Evolutionary conservation across 306 rosid genomes (phyloP), one percentile per base, ranked within the genome.

Genomic region (Cajanus cajan): DNA sequence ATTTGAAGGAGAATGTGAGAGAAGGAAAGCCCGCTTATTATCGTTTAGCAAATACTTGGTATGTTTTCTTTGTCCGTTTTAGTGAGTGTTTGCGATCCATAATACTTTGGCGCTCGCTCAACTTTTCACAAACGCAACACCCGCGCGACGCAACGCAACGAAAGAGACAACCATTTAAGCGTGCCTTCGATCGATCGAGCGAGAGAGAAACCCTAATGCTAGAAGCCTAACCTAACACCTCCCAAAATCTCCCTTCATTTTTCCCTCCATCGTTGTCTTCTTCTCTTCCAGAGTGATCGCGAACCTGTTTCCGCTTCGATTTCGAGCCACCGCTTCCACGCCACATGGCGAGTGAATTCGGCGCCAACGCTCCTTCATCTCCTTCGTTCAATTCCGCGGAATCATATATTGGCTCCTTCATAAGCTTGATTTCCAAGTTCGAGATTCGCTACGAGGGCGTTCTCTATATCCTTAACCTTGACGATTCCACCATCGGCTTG

Each of bases 371-470:
- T 68, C 19, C 81, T 69, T 62, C 81, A 4, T 16, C 73, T 55
- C 18, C 81, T 14, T 50, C 66, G 14, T 37, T 84, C 2, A 66
- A 16, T 54, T 78, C 82, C n/a, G 84, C 14, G 7, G 90, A 87
- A 15, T 80, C 92, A 8, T 87, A 71, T 82, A 83, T 92, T 44
- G 96, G 96, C 13, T 74, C 88, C 80, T 86, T 81, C 84, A 86
- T 92, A 47, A 90, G 82, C 84, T 82, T 92, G 70, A 82, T 87
- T 83, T 87, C 97, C 73, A 90, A 82, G 85, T 83, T 40, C 81
- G 97, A 92, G 63, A 85, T 92, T 78, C 90, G 96, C 51, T 90
- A 92, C 87, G 97, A 92, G 66, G 97, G 97, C 24, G 66, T 87
- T 58, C 87, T 90, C 16, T 85, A 78, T 73, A 37, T 47, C 73